A percentile compares a stretch with the other conserved stretches of the same genome.
These are phyloP conservation scores for Pelargonium fulgidum DNA, from an alignment of 441 rosid genomes.

Conservation along the genomic window DNA sequence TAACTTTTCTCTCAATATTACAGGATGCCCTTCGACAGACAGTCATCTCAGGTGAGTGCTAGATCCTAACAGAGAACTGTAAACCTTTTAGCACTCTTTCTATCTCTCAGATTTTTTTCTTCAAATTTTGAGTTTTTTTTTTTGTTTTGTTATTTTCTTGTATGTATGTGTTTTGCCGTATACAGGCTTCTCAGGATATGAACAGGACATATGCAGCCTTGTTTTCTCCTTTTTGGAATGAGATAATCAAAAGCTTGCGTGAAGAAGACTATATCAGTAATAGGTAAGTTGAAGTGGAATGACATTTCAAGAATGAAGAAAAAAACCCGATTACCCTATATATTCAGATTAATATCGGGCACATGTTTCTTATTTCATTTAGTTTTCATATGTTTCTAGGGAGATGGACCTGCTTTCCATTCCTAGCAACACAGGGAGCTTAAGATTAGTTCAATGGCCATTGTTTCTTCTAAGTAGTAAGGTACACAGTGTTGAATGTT, in stretches of 20 bases:
- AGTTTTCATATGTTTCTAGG: conserved; percentile 38
- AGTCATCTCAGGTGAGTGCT: conserved; percentile 59
- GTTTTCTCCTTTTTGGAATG: conserved; percentile 99
- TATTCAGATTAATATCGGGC: not conserved
- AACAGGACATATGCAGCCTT: conserved; percentile 81
- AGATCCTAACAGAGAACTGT: not conserved
- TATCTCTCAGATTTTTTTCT: not conserved
- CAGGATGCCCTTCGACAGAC: conserved; percentile 63
- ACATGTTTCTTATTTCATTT: conserved; percentile 5
- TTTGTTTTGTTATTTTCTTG: not conserved
- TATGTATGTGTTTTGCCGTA: too few species aligned
- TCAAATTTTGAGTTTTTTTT: too few species aligned
- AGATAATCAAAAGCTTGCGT: conserved; percentile 88
- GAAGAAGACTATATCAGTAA: conserved; percentile 97
- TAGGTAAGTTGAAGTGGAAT: conserved; percentile 41
- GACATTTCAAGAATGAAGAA: not conserved
- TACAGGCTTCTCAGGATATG: conserved; percentile 58
- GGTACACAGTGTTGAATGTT: conserved; percentile 41
- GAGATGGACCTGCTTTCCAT: conserved; percentile 94
- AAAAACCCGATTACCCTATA: not conserved
- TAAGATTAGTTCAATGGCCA: conserved; percentile 97
- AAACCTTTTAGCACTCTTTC: not conserved
- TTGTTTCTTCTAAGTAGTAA: conserved; percentile 97
- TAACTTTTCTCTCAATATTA: conserved; percentile 21
- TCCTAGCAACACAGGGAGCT: conserved; percentile 94